phyloP scores from a whole-genome alignment of 2,329 filamentous ascomycete genomes.

The Teratosphaeria pseudoeucalypti region DNA sequence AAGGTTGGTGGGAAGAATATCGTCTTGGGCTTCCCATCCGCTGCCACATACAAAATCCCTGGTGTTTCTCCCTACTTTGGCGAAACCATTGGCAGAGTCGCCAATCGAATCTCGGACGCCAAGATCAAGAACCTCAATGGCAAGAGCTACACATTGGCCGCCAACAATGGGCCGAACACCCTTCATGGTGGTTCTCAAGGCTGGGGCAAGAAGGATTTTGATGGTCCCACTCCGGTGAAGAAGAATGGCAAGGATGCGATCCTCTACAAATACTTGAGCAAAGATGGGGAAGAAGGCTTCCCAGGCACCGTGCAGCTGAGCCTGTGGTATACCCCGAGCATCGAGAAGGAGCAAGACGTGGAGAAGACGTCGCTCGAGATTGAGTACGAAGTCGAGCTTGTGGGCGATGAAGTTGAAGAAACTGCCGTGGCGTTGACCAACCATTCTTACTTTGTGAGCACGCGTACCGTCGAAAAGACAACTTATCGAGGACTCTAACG shows the following conservation, averaged over 20 bases:
- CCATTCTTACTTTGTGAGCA: constrained; percentile 55
- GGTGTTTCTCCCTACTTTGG: constrained; percentile 70
- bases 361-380: constrained; percentile 65
- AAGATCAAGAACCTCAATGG: constrained; percentile 63
- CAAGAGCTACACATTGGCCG: constrained; percentile 56
- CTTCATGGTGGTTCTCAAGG: constrained; percentile 48
- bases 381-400: constrained; percentile 80
- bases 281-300: constrained; percentile 80
- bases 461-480: not conserved
- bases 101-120: constrained; percentile 70
- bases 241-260: constrained; percentile 37
- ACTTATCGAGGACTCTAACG: constrained; percentile 14
- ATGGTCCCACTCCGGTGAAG: constrained; percentile 54
- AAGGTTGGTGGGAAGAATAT: constrained; percentile 71
- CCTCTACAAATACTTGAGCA: constrained; percentile 48
- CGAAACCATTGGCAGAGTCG: constrained; percentile 75
- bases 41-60: constrained; percentile 63
- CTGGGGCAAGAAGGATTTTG: constrained; percentile 73
- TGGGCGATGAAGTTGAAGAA: constrained; percentile 66
- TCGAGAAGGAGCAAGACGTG: constrained; percentile 49
- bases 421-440: constrained; percentile 91
- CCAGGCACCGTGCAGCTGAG: constrained; percentile 72
- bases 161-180: constrained; percentile 69
- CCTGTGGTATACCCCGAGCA: constrained; percentile 69
- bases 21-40: constrained; percentile 71